phyloP scores from a whole-genome alignment of 345 rosid genomes.

The Capsella bursapastoris region DNA sequence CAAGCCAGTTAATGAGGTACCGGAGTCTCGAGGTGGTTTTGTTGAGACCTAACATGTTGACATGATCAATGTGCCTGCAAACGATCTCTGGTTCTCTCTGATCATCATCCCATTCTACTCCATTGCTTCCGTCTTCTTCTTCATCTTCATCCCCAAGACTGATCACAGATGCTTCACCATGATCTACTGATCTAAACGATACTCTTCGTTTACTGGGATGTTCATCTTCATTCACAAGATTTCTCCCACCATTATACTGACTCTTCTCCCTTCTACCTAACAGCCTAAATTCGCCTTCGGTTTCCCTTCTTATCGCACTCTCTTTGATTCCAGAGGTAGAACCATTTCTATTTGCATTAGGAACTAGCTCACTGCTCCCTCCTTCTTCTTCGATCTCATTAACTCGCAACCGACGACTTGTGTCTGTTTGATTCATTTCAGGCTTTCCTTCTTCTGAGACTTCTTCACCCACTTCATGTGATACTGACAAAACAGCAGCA shows the following conservation, averaged over 20 bases:
- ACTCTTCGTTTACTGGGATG: constrained; percentile 85
- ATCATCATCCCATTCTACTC: constrained; percentile 68
- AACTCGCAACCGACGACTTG: constrained; percentile 35
- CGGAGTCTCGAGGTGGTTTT: constrained; percentile 84
- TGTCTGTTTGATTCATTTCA: constrained; percentile 40
- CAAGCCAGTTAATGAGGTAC: constrained; percentile 95
- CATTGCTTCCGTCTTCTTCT: constrained; percentile 57
- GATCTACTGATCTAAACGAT: constrained; percentile 86
- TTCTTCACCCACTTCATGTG: constrained; percentile 72
- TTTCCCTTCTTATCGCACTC: constrained; percentile 98
- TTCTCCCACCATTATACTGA: constrained; percentile 70
- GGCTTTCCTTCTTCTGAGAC: constrained; percentile 58
- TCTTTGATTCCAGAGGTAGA: constrained; percentile 68
- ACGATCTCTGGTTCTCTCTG: constrained; percentile 89
- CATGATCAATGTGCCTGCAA: constrained; percentile 86
- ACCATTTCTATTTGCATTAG: constrained; percentile 54
- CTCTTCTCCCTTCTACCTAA: constrained; percentile 85
- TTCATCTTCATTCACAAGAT: constrained; percentile 79
- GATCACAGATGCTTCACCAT: constrained; percentile 68
- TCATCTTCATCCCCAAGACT: constrained; percentile 77
- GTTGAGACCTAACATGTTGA: constrained; percentile 93
- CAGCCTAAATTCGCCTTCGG: constrained; percentile 98
- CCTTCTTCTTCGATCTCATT: constrained; percentile 72
- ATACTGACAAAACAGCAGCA: constrained; percentile 91
- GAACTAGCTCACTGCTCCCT: constrained; percentile 43